phyloP scores from a whole-genome alignment of 1,284 basidiomycete genomes.

The Cerrena zonata region DNA sequence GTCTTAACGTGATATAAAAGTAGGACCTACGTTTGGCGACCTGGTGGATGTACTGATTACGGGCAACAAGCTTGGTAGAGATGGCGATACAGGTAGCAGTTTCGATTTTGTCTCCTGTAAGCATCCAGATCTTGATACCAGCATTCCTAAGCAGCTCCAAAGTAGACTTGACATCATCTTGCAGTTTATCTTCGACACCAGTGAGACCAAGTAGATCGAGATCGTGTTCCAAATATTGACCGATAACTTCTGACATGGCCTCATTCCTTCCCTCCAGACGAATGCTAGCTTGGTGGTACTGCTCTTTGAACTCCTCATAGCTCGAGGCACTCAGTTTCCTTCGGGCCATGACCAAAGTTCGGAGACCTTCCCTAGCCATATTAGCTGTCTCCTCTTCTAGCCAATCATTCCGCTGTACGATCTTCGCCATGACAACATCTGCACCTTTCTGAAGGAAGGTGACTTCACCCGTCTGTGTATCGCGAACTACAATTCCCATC shows the following conservation, averaged over 20 bases:
- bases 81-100: conserved; percentile 98
- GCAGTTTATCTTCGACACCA: conserved; percentile 97
- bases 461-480: conserved; percentile 70
- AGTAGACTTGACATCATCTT: conserved; percentile 93
- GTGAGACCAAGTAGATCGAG: conserved; percentile 90
- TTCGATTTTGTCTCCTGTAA: conserved; percentile 99
- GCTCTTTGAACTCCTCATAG: conserved; percentile 71
- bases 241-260: conserved; percentile 72
- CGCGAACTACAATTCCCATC: conserved; percentile 95
- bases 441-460: conserved; percentile 95
- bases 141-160: conserved; percentile 92
- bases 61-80: conserved; percentile 90
- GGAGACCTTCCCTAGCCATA: conserved; percentile 94
- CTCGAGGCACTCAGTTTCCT: conserved; percentile 68
- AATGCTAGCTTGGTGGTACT: conserved; percentile 76
- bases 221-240: conserved; percentile 79
- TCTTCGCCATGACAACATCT: conserved; percentile 92
- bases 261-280: conserved; percentile 76
- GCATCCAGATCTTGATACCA: conserved; percentile 99
- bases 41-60: conserved; percentile 97
- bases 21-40: conserved; percentile 77
- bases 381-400: conserved; percentile 97
- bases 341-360: conserved; percentile 88
- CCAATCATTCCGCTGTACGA: conserved; percentile 98
- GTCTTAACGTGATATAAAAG: conserved; percentile 1